Evolutionary conservation across 305 asterid genomes (phyloP).

Genomic region (Fraxinus albicans): DNA sequence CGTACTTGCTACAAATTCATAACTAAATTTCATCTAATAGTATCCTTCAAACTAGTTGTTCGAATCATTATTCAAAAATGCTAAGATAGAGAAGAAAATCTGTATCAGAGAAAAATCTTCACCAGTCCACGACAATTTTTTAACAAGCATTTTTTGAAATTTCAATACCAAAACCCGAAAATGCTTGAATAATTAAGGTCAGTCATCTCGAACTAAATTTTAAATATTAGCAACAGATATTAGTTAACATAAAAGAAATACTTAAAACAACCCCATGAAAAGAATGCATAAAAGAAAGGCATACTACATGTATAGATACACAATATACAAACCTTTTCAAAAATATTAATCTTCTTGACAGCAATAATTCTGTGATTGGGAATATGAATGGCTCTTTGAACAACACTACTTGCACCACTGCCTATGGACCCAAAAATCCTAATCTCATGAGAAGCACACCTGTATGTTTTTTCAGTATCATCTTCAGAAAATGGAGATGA

Average conservation of each 20-base stretch:
- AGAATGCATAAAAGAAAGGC: background rate
- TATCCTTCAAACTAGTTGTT: background rate
- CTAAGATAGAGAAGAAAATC: background rate
- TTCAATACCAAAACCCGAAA: background rate
- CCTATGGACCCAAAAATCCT: slow-evolving; percentile 89
- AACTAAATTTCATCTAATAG: background rate
- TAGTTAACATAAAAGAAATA: background rate
- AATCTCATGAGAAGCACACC: slow-evolving; percentile 95
- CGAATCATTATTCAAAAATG: background rate
- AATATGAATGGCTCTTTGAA: slow-evolving; percentile 92
- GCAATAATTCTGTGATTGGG: slow-evolving; percentile 95
- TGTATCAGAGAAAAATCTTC: background rate
- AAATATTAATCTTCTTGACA: slow-evolving; percentile 90
- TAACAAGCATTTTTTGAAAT: background rate
- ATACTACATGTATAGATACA: background rate
- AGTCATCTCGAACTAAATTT: background rate
- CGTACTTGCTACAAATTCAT: background rate
- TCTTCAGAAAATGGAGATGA: slow-evolving; percentile 59
- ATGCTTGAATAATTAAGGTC: background rate
- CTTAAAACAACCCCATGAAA: background rate
- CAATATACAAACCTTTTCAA: slow-evolving; percentile 64
- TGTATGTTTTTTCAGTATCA: slow-evolving; percentile 71
- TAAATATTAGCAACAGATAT: background rate
- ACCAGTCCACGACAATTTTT: background rate
- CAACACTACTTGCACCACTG: slow-evolving; percentile 95